phyloP scores from a whole-genome alignment of 1,139 yeast genomes.

The Yamadazyma jaroonii region DNA sequence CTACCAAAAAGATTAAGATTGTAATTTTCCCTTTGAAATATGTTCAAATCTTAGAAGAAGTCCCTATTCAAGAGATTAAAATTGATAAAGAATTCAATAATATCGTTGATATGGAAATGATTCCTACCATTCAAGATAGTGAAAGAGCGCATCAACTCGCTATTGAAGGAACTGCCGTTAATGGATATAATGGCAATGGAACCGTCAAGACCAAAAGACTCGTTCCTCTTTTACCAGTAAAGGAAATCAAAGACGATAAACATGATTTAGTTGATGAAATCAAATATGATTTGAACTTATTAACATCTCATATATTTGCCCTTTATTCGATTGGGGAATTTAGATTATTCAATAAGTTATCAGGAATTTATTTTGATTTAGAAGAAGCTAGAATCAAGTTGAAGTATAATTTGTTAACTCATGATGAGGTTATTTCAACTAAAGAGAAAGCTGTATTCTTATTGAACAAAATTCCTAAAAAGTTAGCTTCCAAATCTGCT shows the following conservation, averaged over 20 bases:
- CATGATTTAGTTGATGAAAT: constrained; percentile 52
- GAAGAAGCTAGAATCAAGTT: constrained; percentile 64
- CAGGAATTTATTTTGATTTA: constrained; percentile 53
- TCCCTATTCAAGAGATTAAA: constrained; percentile 26
- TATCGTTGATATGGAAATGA: constrained; percentile 26
- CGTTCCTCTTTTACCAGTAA: constrained; percentile 55
- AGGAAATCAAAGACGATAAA: constrained; percentile 25
- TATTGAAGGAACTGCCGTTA: constrained; percentile 17
- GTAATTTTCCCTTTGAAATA: constrained; percentile 63
- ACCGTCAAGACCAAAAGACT: constrained; percentile 5
- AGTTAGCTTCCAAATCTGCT: constrained; percentile 49
- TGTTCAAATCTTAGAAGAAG: constrained; percentile 35
- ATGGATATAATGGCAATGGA: not conserved
- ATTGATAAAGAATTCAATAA: constrained; percentile 34
- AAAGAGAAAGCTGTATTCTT: constrained; percentile 59
- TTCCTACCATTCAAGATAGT: constrained; percentile 47
- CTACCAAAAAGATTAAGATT: constrained; percentile 48
- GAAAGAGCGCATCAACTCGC: constrained; percentile 37
- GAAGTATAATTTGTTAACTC: constrained; percentile 55
- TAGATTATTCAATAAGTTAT: constrained; percentile 53
- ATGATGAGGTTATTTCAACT: constrained; percentile 53
- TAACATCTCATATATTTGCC: constrained; percentile 65
- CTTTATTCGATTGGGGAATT: constrained; percentile 72
- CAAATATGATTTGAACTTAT: constrained; percentile 51
- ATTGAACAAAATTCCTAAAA: constrained; percentile 65